Conservation (phyloP, 2,329 filamentous ascomycete species). For the Fusarium annulatum region DNA sequence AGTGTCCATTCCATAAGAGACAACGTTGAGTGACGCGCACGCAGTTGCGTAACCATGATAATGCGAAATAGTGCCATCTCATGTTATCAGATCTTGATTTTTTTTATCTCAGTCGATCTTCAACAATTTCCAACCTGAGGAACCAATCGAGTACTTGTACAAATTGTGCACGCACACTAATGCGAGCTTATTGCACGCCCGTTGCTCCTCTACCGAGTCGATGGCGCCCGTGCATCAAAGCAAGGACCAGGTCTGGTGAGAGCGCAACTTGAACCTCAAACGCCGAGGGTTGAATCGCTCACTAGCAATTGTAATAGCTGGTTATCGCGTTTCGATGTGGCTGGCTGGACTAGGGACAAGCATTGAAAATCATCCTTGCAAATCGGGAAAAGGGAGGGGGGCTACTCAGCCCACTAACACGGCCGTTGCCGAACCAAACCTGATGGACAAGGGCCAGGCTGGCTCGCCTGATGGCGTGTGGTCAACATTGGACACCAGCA, state of each 20-base stretch:
- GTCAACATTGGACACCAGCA: slow-evolving; percentile 6
- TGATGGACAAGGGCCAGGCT: slow-evolving; percentile 31
- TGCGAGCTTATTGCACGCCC: slow-evolving; percentile 25
- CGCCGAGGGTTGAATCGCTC: background rate
- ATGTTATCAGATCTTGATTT: background rate
- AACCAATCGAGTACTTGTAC: background rate
- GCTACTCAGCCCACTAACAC: slow-evolving; percentile 37
- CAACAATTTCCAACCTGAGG: background rate
- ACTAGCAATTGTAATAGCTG: background rate
- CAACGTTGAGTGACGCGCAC: background rate
- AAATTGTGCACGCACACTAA: slow-evolving; percentile 4
- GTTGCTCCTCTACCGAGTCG: slow-evolving; percentile 26
- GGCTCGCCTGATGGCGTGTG: slow-evolving; percentile 30
- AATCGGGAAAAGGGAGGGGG: slow-evolving; percentile 22
- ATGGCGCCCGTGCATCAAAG: slow-evolving; percentile 21
- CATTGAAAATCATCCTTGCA: slow-evolving; percentile 18
- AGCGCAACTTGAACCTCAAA: slow-evolving; percentile 6
- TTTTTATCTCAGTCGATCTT: background rate
- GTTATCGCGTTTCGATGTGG: slow-evolving; percentile 24
- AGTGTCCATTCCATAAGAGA: background rate
- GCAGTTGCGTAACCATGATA: background rate
- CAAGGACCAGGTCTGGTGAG: slow-evolving; percentile 25
- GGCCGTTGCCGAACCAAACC: slow-evolving; percentile 38
- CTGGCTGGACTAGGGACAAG: slow-evolving; percentile 23
- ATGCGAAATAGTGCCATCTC: background rate